These are phyloP conservation scores for Saccharomyces pastorianus DNA, from an alignment of 1,139 yeast genomes.

Conservation along the genomic window DNA sequence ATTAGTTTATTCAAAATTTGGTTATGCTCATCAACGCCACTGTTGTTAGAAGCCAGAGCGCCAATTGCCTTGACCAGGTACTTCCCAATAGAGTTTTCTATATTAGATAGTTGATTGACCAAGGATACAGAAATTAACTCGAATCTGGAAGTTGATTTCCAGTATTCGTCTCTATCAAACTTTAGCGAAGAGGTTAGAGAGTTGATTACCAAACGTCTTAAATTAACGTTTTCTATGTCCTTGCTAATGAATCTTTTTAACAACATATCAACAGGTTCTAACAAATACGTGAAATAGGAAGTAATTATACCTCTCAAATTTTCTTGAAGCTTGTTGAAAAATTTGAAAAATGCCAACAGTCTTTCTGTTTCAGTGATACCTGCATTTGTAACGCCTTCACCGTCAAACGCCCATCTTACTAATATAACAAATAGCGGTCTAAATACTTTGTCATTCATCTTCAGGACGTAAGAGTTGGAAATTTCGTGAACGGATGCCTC, in stretches of 20 bases:
- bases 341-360: constrained; percentile 70
- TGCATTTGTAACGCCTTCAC: constrained; percentile 51
- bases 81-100: constrained; percentile 66
- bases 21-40: constrained; percentile 80
- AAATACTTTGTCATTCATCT: constrained; percentile 86
- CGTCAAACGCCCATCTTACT: constrained; percentile 90
- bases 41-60: constrained; percentile 59
- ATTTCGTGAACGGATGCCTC: constrained; percentile 70
- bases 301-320: constrained; percentile 81
- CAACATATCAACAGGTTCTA: constrained; percentile 59
- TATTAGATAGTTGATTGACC: constrained; percentile 53
- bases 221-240: constrained; percentile 36
- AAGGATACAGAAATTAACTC: constrained; percentile 59
- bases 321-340: constrained; percentile 77
- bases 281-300: constrained; percentile 72
- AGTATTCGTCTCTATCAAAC: constrained; percentile 86
- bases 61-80: constrained; percentile 74
- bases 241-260: constrained; percentile 42
- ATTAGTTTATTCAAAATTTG: constrained; percentile 50
- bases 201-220: constrained; percentile 63
- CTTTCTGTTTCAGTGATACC: constrained; percentile 46
- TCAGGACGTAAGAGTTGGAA: constrained; percentile 73
- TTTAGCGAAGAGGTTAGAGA: constrained; percentile 74
- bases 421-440: constrained; percentile 83
- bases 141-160: constrained; percentile 84